Conservation (phyloP, 805 yeast genomes). For the Barnettozyma siamensis region DNA sequence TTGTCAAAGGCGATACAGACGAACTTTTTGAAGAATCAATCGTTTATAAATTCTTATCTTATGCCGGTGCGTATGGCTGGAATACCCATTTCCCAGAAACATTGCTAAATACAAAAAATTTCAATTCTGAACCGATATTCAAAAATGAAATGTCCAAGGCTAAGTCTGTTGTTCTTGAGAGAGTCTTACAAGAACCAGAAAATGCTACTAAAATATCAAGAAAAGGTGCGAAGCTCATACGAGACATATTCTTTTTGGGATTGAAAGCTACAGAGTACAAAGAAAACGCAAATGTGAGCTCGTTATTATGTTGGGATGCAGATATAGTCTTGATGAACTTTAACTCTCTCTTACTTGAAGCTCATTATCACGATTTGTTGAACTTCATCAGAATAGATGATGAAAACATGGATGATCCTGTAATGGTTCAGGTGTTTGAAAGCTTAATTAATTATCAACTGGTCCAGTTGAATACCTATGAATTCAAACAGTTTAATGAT, state of each 20-base stretch:
- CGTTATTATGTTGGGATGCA: neutral
- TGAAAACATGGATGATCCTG: slow-evolving; percentile 8
- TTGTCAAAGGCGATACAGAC: neutral
- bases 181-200: neutral
- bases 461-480: slow-evolving; percentile 16
- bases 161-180: slow-evolving; percentile 8
- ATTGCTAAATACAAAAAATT: slow-evolving; percentile 6
- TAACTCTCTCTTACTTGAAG: slow-evolving; percentile 2
- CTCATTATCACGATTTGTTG: slow-evolving; percentile 12
- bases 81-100: slow-evolving; percentile 10
- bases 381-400: slow-evolving; percentile 12
- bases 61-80: slow-evolving; percentile 13
- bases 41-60: slow-evolving; percentile 9
- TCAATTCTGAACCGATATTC: slow-evolving; percentile 9
- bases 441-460: slow-evolving; percentile 7
- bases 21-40: slow-evolving; percentile 4
- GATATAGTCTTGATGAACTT: neutral
- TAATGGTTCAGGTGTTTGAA: slow-evolving; percentile 4
- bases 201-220: slow-evolving; percentile 1
- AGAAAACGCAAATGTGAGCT: neutral
- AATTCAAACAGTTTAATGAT: slow-evolving; percentile 2
- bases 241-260: slow-evolving; percentile 6
- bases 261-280: neutral
- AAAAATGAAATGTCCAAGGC: slow-evolving; percentile 15
- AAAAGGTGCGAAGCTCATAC: slow-evolving; percentile 9